These are phyloP conservation scores for Proliferodiscus dingleyae DNA, from an alignment of 2,329 filamentous ascomycete species.

Conservation along the genomic window DNA sequence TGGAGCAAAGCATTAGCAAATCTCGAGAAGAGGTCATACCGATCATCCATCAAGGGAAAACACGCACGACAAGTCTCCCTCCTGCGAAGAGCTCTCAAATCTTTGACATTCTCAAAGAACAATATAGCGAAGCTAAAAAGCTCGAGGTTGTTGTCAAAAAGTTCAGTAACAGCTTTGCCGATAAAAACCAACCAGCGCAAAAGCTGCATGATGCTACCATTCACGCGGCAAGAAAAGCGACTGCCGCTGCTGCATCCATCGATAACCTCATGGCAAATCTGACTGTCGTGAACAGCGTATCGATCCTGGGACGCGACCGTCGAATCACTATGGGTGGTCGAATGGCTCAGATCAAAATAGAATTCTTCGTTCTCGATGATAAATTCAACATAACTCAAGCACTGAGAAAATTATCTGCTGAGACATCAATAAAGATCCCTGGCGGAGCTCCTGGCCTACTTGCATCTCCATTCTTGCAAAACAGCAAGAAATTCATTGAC, in stretches of 20 bases:
- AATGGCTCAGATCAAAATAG: conserved; percentile 28
- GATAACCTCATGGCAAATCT: conserved; percentile 21
- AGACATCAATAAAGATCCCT: conserved; percentile 15
- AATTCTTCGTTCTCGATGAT: conserved; percentile 25
- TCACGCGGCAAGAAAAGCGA: conserved; percentile 17
- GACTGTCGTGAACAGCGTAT: conserved; percentile 16
- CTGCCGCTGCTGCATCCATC: conserved; percentile 5
- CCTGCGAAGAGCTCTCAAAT: conserved; percentile 3
- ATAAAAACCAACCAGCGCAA: conserved; percentile 34
- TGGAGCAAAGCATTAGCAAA: conserved; percentile 15
- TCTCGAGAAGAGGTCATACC: conserved; percentile 7
- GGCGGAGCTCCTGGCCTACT: conserved; percentile 7
- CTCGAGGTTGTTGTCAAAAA: conserved; percentile 21
- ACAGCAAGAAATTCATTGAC: conserved; percentile 30
- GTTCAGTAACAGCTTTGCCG: conserved; percentile 24
- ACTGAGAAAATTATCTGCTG: conserved; percentile 3
- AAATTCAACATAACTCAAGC: conserved; percentile 26
- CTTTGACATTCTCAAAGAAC: conserved; percentile 8
- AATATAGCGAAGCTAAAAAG: conserved; percentile 14
- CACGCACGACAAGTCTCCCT: conserved; percentile 1
- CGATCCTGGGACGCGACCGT: conserved; percentile 26
- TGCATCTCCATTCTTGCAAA: conserved; percentile 22
- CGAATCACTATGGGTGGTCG: conserved; percentile 28
- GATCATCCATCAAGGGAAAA: conserved; percentile 5
- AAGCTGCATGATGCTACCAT: conserved; percentile 37